These are phyloP conservation scores for Micromonas pusilla DNA, from an alignment of 139 green algal genomes.

Conservation along the genomic window DNA sequence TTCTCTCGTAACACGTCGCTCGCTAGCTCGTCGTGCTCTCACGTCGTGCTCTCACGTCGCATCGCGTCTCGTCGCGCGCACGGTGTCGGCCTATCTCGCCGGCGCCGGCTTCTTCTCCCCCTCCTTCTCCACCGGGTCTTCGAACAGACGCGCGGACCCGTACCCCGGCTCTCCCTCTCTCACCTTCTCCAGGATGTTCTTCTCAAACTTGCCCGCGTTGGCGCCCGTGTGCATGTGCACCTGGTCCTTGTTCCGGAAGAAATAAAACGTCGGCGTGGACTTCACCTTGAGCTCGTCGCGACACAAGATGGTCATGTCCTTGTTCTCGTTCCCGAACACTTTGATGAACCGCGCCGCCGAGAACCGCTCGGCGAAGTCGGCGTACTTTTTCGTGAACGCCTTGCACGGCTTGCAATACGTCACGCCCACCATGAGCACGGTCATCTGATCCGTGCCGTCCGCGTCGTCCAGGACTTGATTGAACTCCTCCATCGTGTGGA, in stretches of 20 bases:
- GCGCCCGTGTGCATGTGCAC: conserved; percentile 28
- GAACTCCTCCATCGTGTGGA: conserved; percentile 29
- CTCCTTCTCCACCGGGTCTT: not conserved
- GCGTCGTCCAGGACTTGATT: conserved; percentile 32
- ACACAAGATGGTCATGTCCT: conserved; percentile 17
- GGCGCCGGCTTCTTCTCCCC: not conserved
- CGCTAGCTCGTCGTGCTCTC: too few species aligned
- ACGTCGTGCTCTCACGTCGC: not conserved
- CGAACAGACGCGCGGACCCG: not conserved
- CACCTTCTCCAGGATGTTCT: not conserved
- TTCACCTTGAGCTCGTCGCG: conserved; percentile 29
- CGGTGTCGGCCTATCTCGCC: not conserved
- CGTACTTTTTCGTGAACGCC: conserved; percentile 29
- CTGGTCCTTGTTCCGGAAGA: conserved; percentile 31
- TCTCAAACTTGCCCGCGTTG: conserved; percentile 29
- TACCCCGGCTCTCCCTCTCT: not conserved
- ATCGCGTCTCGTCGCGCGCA: not conserved
- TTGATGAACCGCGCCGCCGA: conserved; percentile 26
- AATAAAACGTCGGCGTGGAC: conserved; percentile 29
- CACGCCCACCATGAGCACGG: conserved; percentile 38
- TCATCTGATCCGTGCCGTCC: not conserved
- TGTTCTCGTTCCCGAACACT: conserved; percentile 37
- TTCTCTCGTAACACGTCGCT: too few species aligned
- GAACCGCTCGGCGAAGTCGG: conserved; percentile 3
- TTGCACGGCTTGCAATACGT: conserved; percentile 42